Percentiles rank a stretch among this genome's conserved stretches.
Conservation (phyloP, 2,329 filamentous ascomycete genomes). For the Aureobasidium subglaciale region DNA sequence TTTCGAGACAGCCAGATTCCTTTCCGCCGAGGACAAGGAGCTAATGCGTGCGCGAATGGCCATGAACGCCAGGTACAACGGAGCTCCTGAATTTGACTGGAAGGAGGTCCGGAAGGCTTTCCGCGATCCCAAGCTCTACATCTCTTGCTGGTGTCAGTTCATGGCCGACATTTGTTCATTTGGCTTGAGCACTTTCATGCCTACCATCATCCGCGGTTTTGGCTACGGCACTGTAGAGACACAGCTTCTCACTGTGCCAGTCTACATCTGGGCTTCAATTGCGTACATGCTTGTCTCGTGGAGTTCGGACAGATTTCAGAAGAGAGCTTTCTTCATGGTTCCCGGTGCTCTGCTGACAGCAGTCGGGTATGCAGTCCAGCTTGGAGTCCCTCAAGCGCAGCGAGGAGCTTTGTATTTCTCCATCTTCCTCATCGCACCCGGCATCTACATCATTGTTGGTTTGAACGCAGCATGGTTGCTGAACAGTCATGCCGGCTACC, state of each 20-base stretch:
- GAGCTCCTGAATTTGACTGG: conserved; percentile 41
- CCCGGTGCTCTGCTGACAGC: conserved; percentile 57
- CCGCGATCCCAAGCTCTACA: conserved; percentile 55
- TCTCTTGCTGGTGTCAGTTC: conserved; percentile 50
- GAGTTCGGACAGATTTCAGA: conserved; percentile 60
- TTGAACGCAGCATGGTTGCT: conserved; percentile 53
- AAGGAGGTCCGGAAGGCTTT: conserved; percentile 60
- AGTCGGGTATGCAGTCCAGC: conserved; percentile 46
- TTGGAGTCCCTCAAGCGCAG: conserved; percentile 45
- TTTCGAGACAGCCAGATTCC: conserved; percentile 56
- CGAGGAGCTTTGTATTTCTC: conserved; percentile 65
- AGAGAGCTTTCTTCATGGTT: conserved; percentile 57
- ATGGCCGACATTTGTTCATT: conserved; percentile 70
- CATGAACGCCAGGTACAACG: neutral
- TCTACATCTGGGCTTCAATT: conserved; percentile 64
- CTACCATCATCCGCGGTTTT: conserved; percentile 67
- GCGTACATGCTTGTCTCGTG: conserved; percentile 60
- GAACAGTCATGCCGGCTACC: conserved; percentile 65
- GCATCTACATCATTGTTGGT: conserved; percentile 56
- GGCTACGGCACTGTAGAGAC: conserved; percentile 61
- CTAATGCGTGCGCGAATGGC: conserved; percentile 39
- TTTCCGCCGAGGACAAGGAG: conserved; percentile 52
- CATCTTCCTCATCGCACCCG: conserved; percentile 68
- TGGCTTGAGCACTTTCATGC: conserved; percentile 69
- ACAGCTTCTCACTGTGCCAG: conserved; percentile 71